These are phyloP conservation scores for Penicillium sp. DNA, from an alignment of 2,329 filamentous ascomycete genomes.

Conservation along the genomic window DNA sequence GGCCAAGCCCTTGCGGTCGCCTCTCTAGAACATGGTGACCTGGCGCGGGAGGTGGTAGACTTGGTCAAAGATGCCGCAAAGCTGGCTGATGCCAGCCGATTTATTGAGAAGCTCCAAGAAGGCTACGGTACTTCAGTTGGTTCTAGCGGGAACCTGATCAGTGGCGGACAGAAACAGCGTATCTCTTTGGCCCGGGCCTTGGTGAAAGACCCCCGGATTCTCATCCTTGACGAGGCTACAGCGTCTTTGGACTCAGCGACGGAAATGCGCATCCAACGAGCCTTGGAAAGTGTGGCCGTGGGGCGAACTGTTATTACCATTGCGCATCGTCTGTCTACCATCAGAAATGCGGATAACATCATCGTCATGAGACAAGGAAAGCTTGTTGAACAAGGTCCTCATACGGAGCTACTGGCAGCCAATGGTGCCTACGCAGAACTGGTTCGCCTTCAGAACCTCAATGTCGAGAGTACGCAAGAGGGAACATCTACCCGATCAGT, in stretches of 20 bases:
- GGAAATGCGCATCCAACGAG: slow-evolving; percentile 12
- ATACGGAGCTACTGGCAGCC: slow-evolving; percentile 24
- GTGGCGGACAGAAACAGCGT: slow-evolving; percentile 77
- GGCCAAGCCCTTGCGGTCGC: slow-evolving; percentile 49
- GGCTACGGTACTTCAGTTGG: slow-evolving; percentile 71
- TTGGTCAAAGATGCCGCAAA: slow-evolving; percentile 40
- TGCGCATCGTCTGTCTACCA: slow-evolving; percentile 17
- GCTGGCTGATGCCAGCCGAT: slow-evolving; percentile 58
- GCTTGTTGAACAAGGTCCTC: slow-evolving; percentile 51
- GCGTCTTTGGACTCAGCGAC: slow-evolving; percentile 50
- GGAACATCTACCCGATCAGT: slow-evolving; percentile 1
- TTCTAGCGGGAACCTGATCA: slow-evolving; percentile 68
- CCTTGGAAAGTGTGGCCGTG: slow-evolving; percentile 6
- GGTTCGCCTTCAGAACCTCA: slow-evolving; percentile 5
- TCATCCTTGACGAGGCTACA: slow-evolving; percentile 86
- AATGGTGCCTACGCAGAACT: slow-evolving; percentile 12
- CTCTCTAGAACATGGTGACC: slow-evolving; percentile 43
- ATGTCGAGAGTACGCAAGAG: neutral
- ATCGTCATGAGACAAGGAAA: slow-evolving; percentile 19
- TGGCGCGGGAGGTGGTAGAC: slow-evolving; percentile 51
- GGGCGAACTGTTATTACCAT: slow-evolving; percentile 52
- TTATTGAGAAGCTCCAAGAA: slow-evolving; percentile 7
- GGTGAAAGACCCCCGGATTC: slow-evolving; percentile 63
- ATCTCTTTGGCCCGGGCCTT: slow-evolving; percentile 76
- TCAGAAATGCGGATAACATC: slow-evolving; percentile 16